Evolutionary conservation across 108 stramenopile species (phyloP), one percentile per base, ranked within the genome.

Genomic region (Stephanodiscus minutulus): DNA sequence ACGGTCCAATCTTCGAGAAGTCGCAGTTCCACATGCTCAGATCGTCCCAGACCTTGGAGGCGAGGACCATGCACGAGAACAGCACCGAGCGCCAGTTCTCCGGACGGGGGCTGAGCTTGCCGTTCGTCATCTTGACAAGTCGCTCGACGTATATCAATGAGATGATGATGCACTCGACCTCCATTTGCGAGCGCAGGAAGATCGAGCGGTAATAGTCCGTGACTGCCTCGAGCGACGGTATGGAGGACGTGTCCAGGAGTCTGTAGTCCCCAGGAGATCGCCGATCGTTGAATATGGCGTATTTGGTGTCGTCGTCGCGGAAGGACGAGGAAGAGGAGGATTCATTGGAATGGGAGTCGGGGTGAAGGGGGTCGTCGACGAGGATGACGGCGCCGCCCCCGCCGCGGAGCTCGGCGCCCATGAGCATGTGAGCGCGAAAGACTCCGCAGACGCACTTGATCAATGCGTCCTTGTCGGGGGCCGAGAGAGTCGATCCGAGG

Each of bases 1-100:
- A 64, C 35, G 91, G 91, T 56, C 87, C 89, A 44, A 87, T 83
- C 61, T 92, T 88, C 39, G 81, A 82, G 62, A 98, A 98, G 81
- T 98, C 97, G 21, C 78, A 81, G 78, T 98, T 98, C 96, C 96
- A 97, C 98, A 98, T 98, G 74, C 82, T 84, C 53, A 98, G 68
- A 71, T 98, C 98, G 61, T 98, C 98, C 96, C 98, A 98, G 2
- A 98, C 98, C 72, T 98, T 98, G 57, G 87, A 88, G 0, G 95
- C 77, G 48, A 98, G 77, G 25, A 98, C 89, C 95, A 98, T 94
- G 67, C 90, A 89, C 10, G 91, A 81, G 66, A 97, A 97, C 17
- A 98, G 56, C 5, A 96, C 68, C 13, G 96, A 95, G 58, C 90
- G 76, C 96, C 96, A 98, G 73, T 97, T 98, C 48, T 65, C 47